Evolutionary conservation across 305 asterid species (phyloP).

Genomic region (Fraxinus velutina): DNA sequence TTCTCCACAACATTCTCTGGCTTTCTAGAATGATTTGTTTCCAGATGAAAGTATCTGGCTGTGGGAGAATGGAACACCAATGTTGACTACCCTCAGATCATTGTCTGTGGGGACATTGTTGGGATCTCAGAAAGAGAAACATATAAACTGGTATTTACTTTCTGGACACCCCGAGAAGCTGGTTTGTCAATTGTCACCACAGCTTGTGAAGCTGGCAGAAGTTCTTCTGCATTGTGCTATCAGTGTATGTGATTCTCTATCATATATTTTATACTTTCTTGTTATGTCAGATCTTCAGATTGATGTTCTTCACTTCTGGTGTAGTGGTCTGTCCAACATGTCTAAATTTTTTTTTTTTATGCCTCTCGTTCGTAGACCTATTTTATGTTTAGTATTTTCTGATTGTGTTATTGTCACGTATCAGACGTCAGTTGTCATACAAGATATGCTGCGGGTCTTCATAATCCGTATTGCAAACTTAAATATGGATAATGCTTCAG

Average conservation of each 20-base stretch:
- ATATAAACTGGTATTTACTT: constrained; percentile 74
- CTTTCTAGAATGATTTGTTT: constrained; percentile 75
- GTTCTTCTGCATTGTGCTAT: constrained; percentile 68
- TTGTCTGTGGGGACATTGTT: constrained; percentile 64
- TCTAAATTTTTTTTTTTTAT: background rate
- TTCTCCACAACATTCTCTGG: constrained; percentile 26
- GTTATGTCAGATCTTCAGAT: background rate
- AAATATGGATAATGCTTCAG: constrained; percentile 62
- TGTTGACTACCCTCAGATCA: constrained; percentile 60
- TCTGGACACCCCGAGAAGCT: constrained; percentile 70
- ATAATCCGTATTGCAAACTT: constrained; percentile 71
- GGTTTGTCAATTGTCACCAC: constrained; percentile 46
- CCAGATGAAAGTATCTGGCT: constrained; percentile 75
- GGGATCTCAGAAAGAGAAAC: constrained; percentile 60
- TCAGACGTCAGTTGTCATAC: constrained; percentile 58
- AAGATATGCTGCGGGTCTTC: constrained; percentile 80
- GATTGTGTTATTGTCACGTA: constrained; percentile 15
- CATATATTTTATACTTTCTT: background rate
- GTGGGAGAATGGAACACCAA: constrained; percentile 89
- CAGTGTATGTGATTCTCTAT: constrained; percentile 54
- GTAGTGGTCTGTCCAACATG: constrained; percentile 9
- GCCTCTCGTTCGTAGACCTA: background rate
- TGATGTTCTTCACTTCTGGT: background rate
- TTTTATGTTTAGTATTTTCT: background rate
- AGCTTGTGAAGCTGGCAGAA: constrained; percentile 62